Evolutionary conservation across 2,329 filamentous ascomycete genomes (phyloP), one percentile per base, ranked within the genome.

Genomic region (Hypoxylon sp.): DNA sequence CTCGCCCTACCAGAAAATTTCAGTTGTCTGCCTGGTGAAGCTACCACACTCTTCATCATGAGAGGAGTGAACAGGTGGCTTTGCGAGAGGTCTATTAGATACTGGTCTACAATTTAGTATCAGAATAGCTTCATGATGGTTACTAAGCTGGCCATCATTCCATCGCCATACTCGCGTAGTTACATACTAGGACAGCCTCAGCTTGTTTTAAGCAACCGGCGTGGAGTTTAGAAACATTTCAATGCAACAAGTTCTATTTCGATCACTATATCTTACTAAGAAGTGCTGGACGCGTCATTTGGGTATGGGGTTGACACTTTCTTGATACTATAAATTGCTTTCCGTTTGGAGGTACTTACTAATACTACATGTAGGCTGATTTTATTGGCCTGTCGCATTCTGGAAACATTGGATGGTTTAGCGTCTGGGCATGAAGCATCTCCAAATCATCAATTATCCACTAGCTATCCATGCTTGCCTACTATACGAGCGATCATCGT

Each of bases 221-320:
- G 53, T 46, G 65, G 54, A 61, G 34, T 51, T 25, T 39, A 61
- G 65, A 60, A 65, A 65, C 57, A 53, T 53, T 55, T 61, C 43
- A 51, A 46, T 59, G 52, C 23, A 47, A 37, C 21, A 54, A 39
- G 16, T 37, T 58, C 46, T 30, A 57, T 23, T 30, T 53, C n/a
- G 19, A 25, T n/a, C 43, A 25, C 21, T 25, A 32, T 41, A 43
- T 56, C 37, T 37, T 62, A 19, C 51, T 56, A 51, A 57, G 23
- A 54, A 43, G 51, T 30, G 39, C 19, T 19, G 2, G 30, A 29
- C 41, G 7, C 50, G 45, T 50, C 23, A 58, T 8, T 47, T 6
- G 11, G 21, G 47, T 27, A 50, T 41, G 51, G 32, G 12, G 8
- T 61, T 41, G 39, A 53, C 30, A 51, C 55, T 51, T 25, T 27